Percentiles rank a stretch among this genome's conserved stretches.
phyloP scores from a whole-genome alignment of 805 yeast species.

The Kuraishia floccosa region DNA sequence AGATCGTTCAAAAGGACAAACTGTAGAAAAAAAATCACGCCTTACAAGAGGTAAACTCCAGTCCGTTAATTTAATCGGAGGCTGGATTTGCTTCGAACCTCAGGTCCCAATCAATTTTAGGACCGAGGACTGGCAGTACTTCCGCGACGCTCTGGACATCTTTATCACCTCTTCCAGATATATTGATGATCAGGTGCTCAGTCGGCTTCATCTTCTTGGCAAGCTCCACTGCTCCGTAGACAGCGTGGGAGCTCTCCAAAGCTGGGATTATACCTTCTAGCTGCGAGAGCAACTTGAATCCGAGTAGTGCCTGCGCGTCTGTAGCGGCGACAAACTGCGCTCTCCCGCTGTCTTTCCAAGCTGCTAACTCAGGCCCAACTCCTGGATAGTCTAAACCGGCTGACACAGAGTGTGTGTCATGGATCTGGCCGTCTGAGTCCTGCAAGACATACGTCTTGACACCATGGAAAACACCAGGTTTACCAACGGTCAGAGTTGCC shows the following conservation, averaged over 20 bases:
- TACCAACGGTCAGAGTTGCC: conserved; percentile 91
- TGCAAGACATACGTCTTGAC: conserved; percentile 91
- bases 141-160: conserved; percentile 98
- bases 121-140: conserved; percentile 80
- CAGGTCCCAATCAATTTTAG: conserved; percentile 90
- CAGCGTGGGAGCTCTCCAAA: conserved; percentile 93
- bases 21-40: neutral
- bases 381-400: conserved; percentile 99
- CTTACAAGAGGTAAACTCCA: neutral
- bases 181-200: conserved; percentile 74
- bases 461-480: conserved; percentile 97
- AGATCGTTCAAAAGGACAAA: neutral
- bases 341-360: conserved; percentile 91
- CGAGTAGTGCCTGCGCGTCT: conserved; percentile 89
- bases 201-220: conserved; percentile 78
- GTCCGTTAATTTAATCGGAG: neutral
- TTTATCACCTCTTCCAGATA: conserved; percentile 98
- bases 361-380: conserved; percentile 96
- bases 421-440: conserved; percentile 88
- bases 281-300: conserved; percentile 82
- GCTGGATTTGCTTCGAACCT: conserved; percentile 46
- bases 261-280: conserved; percentile 99
- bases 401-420: conserved; percentile 94
- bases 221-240: conserved; percentile 78
- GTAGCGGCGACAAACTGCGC: conserved; percentile 88